Evolutionary conservation across 257 asterid genomes (phyloP).

Genomic region (Pogostemon cablin): DNA sequence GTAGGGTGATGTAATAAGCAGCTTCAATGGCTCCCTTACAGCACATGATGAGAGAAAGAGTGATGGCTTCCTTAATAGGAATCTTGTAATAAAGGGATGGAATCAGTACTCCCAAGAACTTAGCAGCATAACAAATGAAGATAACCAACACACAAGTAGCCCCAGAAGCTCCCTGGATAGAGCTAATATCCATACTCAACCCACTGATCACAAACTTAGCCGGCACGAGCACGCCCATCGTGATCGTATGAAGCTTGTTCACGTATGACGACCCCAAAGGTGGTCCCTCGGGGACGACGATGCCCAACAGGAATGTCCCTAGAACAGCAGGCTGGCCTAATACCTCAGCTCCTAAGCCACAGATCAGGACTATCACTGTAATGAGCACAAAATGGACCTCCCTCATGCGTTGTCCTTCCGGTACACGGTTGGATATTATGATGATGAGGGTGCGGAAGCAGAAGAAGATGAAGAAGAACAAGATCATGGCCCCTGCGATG

Average conservation of each 20-base stretch:
- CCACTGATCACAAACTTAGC: constrained; percentile 46
- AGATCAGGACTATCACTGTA: constrained; percentile 33
- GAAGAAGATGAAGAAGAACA: constrained; percentile 27
- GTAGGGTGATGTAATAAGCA: constrained; percentile 42
- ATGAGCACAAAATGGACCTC: constrained; percentile 53
- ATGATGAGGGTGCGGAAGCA: constrained; percentile 40
- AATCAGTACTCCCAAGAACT: constrained; percentile 49
- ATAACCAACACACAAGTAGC: constrained; percentile 32
- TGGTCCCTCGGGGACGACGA: neutral
- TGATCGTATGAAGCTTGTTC: constrained; percentile 17
- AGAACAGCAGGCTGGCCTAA: constrained; percentile 56
- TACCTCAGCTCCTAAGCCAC: constrained; percentile 43
- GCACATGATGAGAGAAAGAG: constrained; percentile 61
- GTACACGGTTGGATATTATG: constrained; percentile 35
- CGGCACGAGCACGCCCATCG: constrained; percentile 51
- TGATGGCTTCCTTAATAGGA: constrained; percentile 47
- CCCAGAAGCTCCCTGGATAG: constrained; percentile 24
- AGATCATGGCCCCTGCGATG: neutral
- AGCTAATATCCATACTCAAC: constrained; percentile 36
- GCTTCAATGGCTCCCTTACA: constrained; percentile 64
- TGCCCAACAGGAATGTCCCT: constrained; percentile 44
- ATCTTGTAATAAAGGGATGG: constrained; percentile 41
- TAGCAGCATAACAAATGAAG: constrained; percentile 40
- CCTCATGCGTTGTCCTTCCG: constrained; percentile 46
- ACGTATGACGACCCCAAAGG: constrained; percentile 1